Conservation (phyloP, 1,284 basidiomycete species). For the Melampsora occidentalis region DNA sequence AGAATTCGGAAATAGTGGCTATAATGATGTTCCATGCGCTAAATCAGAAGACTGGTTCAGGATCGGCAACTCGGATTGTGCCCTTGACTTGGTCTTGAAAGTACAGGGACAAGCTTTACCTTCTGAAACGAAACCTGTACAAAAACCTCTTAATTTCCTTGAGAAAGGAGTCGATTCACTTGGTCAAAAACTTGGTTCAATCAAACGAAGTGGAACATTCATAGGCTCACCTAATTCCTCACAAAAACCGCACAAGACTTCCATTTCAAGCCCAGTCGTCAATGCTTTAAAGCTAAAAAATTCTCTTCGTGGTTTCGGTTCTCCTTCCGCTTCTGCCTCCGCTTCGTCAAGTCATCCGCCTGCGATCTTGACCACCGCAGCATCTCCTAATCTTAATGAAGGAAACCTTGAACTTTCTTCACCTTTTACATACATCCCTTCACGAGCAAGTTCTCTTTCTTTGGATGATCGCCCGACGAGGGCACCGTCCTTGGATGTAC, state of each 20-base stretch:
- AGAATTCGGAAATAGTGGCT: conserved; percentile 2
- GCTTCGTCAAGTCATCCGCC: background rate
- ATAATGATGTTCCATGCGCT: background rate
- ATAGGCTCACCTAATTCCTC: background rate
- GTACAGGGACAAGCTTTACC: background rate
- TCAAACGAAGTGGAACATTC: conserved; percentile 6
- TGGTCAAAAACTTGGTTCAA: background rate
- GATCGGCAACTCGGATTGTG: background rate
- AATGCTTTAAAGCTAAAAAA: no score
- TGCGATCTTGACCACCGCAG: background rate
- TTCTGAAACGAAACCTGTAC: background rate
- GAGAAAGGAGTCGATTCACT: conserved; percentile 2
- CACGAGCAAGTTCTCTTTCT: background rate
- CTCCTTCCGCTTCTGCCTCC: no score
- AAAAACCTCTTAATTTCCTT: background rate
- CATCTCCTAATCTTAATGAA: conserved; percentile 1
- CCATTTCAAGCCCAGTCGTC: background rate
- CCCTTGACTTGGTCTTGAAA: conserved; percentile 5
- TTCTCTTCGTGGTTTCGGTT: no score
- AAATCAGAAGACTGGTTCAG: conserved; percentile 8
- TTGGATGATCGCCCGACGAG: background rate
- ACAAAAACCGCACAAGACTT: background rate
- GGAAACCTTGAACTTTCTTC: background rate
- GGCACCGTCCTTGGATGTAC: background rate
- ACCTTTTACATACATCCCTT: background rate